These are phyloP conservation scores for Barnettozyma californica DNA, from an alignment of 805 yeast genomes.

Conservation along the genomic window DNA sequence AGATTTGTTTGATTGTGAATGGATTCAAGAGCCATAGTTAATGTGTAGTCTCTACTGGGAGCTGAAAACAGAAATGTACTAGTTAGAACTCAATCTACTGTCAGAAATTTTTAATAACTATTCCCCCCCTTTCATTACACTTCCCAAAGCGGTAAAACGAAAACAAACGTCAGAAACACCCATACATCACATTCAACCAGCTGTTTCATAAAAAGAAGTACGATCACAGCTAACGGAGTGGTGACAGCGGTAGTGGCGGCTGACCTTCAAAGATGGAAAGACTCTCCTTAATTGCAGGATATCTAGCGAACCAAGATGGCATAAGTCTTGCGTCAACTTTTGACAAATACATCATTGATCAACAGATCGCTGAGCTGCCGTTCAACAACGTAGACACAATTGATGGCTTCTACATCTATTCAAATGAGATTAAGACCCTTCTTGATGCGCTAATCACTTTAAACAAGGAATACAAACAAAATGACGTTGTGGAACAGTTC, in stretches of 20 bases:
- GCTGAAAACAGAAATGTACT: neutral
- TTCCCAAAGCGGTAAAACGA: conserved; percentile 9
- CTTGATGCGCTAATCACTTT: conserved; percentile 9
- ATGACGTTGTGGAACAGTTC: conserved; percentile 29
- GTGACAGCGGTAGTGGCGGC: neutral
- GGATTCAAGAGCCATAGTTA: conserved; percentile 7
- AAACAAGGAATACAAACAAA: conserved; percentile 23
- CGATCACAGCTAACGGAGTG: neutral
- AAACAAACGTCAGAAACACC: conserved; percentile 6
- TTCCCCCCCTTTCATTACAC: neutral
- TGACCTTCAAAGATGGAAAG: conserved; percentile 2
- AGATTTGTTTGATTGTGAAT: conserved; percentile 3
- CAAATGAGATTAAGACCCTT: conserved; percentile 12
- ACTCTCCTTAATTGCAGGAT: neutral
- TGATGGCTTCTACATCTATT: neutral
- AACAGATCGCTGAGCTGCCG: neutral
- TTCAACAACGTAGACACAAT: neutral
- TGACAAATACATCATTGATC: conserved; percentile 1
- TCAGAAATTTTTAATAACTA: too few species aligned
- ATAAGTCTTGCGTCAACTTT: neutral
- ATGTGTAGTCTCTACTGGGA: too few species aligned
- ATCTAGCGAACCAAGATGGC: neutral
- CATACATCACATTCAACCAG: neutral
- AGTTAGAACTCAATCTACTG: neutral
- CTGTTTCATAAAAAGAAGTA: neutral